Base-by-base conservation (phyloP, 1,284 basidiomycete genomes). In the Microbotryomycetes sp. region DNA sequence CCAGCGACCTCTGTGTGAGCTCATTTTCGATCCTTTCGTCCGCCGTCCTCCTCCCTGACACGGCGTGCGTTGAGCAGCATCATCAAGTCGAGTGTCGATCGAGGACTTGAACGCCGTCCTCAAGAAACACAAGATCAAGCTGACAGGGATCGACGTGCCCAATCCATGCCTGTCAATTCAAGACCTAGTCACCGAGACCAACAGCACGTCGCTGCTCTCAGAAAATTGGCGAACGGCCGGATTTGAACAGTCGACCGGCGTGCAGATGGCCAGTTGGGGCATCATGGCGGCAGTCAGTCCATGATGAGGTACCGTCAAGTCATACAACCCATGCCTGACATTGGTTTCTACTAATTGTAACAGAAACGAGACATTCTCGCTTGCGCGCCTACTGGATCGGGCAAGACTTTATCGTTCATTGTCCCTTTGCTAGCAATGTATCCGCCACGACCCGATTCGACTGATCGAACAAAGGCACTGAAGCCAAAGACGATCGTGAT, bases 361-460 rank as follows among this genome's bases (percentile, higher is more conserved):
- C 66, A 87, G 82, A 80, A 78, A 60, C 83, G 88, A 59, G 90
- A 97, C 75, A 80, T 94, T 23, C 85, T 89, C 65, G 92, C 90
- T 26, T 87, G 96, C 28, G 93, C 93, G 1, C 92, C 92, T 0
- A 97, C 92, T 0, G 92, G 92, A 57, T 92, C 89, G 4, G 92
- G 92, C 60, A 97, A 97, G 78, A 97, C 92, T 0, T 79, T 96
- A 4, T 83, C 90, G 1, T 97, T 94, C 75, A 80, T 93, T 24
- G 77, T 94, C 11, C 91, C 92, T 1, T 80, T 90, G 27, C 81
- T 96, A 62, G 78, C 86, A 49, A 56, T 4, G 63, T 60, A 3
- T 27, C 47, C 9, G 15, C 35, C n/a, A 4, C 48, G 21, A 13
- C 52, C 18, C n/a, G 53, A 41, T 15, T 11, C 52, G 11, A 1